Conservation (phyloP, 2,329 filamentous ascomycete species). For the Aureobasidium zeae region DNA sequence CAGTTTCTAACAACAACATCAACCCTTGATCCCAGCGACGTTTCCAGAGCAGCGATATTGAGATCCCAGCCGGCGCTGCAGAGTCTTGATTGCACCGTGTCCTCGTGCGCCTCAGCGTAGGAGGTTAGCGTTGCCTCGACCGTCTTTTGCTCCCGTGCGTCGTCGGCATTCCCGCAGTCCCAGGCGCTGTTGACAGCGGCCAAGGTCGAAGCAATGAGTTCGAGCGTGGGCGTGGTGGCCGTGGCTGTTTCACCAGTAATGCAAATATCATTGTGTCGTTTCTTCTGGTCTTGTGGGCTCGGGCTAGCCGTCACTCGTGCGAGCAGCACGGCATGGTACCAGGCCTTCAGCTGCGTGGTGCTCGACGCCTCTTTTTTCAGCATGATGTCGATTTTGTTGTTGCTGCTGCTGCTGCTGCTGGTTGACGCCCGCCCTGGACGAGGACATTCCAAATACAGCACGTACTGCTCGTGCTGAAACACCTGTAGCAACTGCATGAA, state of each 20-base stretch:
- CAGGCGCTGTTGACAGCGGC: too few relatives aligned
- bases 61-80: constrained; percentile 56
- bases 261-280: too few relatives aligned
- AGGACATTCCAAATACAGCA: constrained; percentile 46
- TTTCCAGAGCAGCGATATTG: constrained; percentile 56
- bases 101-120: too few relatives aligned
- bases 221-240: too few relatives aligned
- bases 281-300: too few relatives aligned
- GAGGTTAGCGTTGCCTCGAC: too few relatives aligned
- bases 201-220: too few relatives aligned
- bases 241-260: too few relatives aligned
- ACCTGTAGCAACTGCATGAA: constrained; percentile 41
- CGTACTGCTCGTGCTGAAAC: constrained; percentile 47
- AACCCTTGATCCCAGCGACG: constrained; percentile 42
- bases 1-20: constrained; percentile 4
- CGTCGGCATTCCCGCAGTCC: too few relatives aligned
- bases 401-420: too few relatives aligned
- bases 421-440: too few relatives aligned
- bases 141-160: too few relatives aligned
- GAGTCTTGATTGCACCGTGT: constrained; percentile 26
- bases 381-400: constrained; percentile 44
- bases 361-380: constrained; percentile 51
- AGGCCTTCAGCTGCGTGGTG: constrained; percentile 48
- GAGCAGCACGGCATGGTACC: constrained; percentile 51
- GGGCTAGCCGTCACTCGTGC: constrained; percentile 26